phyloP scores from a whole-genome alignment of 2,329 filamentous ascomycete genomes.

The Ophiostoma himal-ulmi region DNA sequence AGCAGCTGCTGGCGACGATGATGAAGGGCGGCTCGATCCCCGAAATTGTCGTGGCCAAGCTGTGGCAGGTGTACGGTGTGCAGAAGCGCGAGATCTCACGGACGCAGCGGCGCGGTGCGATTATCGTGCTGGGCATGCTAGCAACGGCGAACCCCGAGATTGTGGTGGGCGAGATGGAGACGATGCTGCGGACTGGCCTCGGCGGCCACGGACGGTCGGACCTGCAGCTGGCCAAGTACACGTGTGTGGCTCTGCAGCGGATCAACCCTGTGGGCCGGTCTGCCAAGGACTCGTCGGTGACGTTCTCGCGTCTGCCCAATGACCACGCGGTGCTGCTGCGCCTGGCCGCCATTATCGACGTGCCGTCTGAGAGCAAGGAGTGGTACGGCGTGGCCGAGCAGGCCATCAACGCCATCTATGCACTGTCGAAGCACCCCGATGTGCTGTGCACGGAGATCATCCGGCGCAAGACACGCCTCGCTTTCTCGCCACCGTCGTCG shows the following conservation, averaged over 20 bases:
- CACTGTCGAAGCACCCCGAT: slow-evolving; percentile 88
- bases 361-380: slow-evolving; percentile 84
- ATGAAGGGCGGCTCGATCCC: slow-evolving; percentile 88
- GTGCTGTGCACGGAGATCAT: slow-evolving; percentile 87
- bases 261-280: slow-evolving; percentile 83
- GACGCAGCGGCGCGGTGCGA: slow-evolving; percentile 82
- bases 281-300: slow-evolving; percentile 63
- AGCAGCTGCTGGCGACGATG: slow-evolving; percentile 94
- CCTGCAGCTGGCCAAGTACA: slow-evolving; percentile 86
- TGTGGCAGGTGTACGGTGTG: slow-evolving; percentile 96
- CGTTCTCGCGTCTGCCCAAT: slow-evolving; percentile 75
- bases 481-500: slow-evolving; percentile 52
- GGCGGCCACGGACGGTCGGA: slow-evolving; percentile 75
- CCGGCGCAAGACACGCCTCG: slow-evolving; percentile 74
- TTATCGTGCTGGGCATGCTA: slow-evolving; percentile 95
- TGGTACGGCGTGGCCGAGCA: slow-evolving; percentile 97
- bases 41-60: slow-evolving; percentile 78
- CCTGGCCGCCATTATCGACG: slow-evolving; percentile 77
- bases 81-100: slow-evolving; percentile 90
- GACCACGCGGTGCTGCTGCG: slow-evolving; percentile 81
- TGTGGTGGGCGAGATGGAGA: slow-evolving; percentile 89
- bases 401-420: slow-evolving; percentile 91
- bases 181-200: slow-evolving; percentile 84
- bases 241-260: slow-evolving; percentile 83
- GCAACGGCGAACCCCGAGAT: slow-evolving; percentile 89